phyloP scores from a whole-genome alignment of 108 stramenopile genomes.

The Cyclotella kingstonii region DNA sequence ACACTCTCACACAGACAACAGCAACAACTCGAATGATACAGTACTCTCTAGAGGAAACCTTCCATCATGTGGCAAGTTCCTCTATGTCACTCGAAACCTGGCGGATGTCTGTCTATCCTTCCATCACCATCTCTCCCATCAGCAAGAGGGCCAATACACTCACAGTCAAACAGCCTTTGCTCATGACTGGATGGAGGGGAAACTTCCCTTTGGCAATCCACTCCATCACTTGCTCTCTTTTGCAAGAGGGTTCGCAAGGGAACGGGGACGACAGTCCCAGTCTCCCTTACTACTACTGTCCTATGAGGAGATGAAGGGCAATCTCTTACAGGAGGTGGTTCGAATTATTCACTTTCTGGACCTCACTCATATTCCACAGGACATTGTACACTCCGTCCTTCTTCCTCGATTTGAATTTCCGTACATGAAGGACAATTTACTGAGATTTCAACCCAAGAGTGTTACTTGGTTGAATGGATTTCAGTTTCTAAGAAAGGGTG shows the following conservation, averaged over 20 bases:
- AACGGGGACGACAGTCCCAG: no score
- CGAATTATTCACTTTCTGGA: constrained; percentile 36
- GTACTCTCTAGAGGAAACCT: constrained; percentile 1
- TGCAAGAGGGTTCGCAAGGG: constrained; percentile 27
- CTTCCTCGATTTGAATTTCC: constrained; percentile 40
- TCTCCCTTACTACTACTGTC: constrained; percentile 33
- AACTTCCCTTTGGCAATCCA: constrained; percentile 52
- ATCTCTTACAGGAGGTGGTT: constrained; percentile 19
- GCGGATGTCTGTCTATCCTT: constrained; percentile 60
- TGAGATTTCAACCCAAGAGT: constrained; percentile 41
- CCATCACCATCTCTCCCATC: constrained; percentile 72
- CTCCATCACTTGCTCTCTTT: constrained; percentile 56
- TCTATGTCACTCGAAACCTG: constrained; percentile 62
- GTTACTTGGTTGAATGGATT: constrained; percentile 45
- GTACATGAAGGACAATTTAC: constrained; percentile 35
- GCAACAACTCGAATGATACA: background rate
- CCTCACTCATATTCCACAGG: constrained; percentile 16
- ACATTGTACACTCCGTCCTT: constrained; percentile 21
- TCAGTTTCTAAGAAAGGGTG: constrained; percentile 45
- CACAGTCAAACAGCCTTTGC: constrained; percentile 38
- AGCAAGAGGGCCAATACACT: constrained; percentile 49
- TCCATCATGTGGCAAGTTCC: constrained; percentile 43
- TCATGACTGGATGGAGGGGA: constrained; percentile 53
- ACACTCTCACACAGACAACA: constrained; percentile 1
- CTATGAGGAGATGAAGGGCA: constrained; percentile 37